Percentiles rank a stretch among this genome's conserved stretches.
Evolutionary conservation across 2,329 filamentous ascomycete genomes (phyloP).

Genomic region (Pezicula rhizophila): DNA sequence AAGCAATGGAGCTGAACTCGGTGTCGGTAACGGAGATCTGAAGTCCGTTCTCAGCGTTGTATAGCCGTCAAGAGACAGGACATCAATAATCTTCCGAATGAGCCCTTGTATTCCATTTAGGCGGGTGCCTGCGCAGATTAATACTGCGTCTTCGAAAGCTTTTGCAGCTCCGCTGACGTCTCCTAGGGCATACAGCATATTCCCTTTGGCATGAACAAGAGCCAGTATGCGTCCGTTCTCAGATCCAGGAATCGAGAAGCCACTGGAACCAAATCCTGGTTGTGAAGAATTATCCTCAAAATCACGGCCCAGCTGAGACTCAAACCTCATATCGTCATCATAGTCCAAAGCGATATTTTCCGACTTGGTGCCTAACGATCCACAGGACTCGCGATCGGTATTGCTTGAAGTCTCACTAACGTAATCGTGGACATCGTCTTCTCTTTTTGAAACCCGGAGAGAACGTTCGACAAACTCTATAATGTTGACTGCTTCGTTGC

Average conservation of each 20-base stretch:
- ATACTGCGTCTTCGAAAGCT: conserved; percentile 90
- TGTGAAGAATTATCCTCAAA: conserved; percentile 15
- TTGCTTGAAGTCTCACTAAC: conserved; percentile 56
- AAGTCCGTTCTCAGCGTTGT: conserved; percentile 27
- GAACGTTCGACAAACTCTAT: conserved; percentile 79
- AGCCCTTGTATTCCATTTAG: conserved; percentile 69
- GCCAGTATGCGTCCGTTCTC: conserved; percentile 92
- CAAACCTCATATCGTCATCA: conserved; percentile 17
- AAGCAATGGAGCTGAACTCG: conserved; percentile 52
- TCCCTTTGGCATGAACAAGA: conserved; percentile 96
- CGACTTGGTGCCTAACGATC: conserved; percentile 17
- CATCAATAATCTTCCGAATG: conserved; percentile 69
- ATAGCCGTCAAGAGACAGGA: conserved; percentile 49
- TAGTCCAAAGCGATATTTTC: conserved; percentile 24
- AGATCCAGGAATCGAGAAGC: conserved; percentile 74
- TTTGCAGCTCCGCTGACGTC: conserved; percentile 74
- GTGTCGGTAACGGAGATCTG: conserved; percentile 6
- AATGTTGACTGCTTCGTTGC: conserved; percentile 77
- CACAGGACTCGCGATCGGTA: conserved; percentile 25
- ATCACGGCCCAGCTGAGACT: conserved; percentile 10
- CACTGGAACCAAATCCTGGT: conserved; percentile 65
- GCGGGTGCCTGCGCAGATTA: conserved; percentile 74
- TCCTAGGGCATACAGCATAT: conserved; percentile 88
- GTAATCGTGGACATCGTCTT: conserved; percentile 43
- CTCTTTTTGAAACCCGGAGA: conserved; percentile 46